Percentiles rank a stretch among this genome's conserved stretches.
These are phyloP conservation scores for Fusarium solani-melongenae DNA, from an alignment of 2,329 filamentous ascomycete genomes.

Conservation along the genomic window DNA sequence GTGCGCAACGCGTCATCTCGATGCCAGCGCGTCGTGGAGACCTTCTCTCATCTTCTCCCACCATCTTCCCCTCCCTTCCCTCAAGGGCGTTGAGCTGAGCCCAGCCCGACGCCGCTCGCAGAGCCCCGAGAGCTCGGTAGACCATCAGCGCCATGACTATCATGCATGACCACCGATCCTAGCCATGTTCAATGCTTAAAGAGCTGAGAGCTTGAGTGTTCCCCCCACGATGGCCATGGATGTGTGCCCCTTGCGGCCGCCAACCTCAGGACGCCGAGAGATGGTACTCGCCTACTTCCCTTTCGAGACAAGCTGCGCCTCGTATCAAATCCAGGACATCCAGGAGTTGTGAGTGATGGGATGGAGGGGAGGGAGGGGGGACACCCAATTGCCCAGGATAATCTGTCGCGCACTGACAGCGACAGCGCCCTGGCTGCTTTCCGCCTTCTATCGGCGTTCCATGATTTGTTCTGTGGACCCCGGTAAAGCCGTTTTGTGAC, in stretches of 20 bases:
- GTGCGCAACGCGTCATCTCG: slow-evolving; percentile 31
- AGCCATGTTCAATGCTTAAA: slow-evolving; percentile 19
- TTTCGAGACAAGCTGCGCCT: slow-evolving; percentile 35
- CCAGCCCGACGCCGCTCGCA: slow-evolving; percentile 4
- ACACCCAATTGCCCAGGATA: slow-evolving; percentile 5
- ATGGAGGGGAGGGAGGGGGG: not conserved
- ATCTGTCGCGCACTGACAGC: slow-evolving; percentile 34
- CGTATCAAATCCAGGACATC: slow-evolving; percentile 27
- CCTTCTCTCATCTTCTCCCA: slow-evolving; percentile 3
- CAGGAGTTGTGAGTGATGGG: slow-evolving; percentile 8
- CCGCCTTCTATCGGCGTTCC: slow-evolving; percentile 32
- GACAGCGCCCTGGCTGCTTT: slow-evolving; percentile 4
- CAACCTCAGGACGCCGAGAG: slow-evolving; percentile 39
- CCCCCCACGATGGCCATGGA: slow-evolving; percentile 12
- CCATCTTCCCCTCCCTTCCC: slow-evolving; percentile 15
- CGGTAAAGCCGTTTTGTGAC: slow-evolving; percentile 40
- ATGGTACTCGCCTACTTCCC: slow-evolving; percentile 27
- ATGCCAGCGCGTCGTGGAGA: slow-evolving; percentile 25
- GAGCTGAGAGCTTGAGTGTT: not conserved
- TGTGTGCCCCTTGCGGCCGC: slow-evolving; percentile 39
- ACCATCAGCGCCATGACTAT: slow-evolving; percentile 15
- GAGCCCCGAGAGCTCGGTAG: slow-evolving; percentile 13
- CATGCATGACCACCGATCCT: slow-evolving; percentile 24
- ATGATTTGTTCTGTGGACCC: slow-evolving; percentile 40
- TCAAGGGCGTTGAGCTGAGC: not conserved